phyloP scores from a whole-genome alignment of 202 grass and related monocot species.

The Digitaria exilis region DNA sequence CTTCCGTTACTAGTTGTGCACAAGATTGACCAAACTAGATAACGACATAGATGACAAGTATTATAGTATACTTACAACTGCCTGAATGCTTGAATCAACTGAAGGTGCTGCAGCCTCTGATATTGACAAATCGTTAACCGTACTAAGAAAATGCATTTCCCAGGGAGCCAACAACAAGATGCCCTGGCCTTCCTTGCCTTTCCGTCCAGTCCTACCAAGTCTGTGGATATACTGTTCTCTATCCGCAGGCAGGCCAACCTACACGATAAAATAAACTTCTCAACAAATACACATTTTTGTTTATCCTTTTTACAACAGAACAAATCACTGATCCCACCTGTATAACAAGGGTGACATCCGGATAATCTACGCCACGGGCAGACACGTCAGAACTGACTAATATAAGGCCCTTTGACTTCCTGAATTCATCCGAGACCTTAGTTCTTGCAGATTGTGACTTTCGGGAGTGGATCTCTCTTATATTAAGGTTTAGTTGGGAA shows the following conservation, averaged over 20 bases:
- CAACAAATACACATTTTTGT: not conserved
- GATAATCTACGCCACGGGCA: constrained; percentile 96
- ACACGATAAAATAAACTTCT: constrained; percentile 36
- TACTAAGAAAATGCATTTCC: constrained; percentile 73
- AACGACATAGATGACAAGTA: not conserved
- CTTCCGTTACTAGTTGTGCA: not conserved
- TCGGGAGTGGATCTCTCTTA: constrained; percentile 95
- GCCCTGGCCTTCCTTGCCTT: constrained; percentile 91
- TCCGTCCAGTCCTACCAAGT: constrained; percentile 90
- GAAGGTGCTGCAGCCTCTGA: constrained; percentile 51
- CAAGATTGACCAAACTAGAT: constrained; percentile 6
- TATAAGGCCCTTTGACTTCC: constrained; percentile 84
- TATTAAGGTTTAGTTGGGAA: constrained; percentile 68
- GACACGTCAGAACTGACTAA: constrained; percentile 98
- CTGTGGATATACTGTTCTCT: constrained; percentile 98
- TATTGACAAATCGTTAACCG: constrained; percentile 81
- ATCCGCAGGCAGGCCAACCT: constrained; percentile 85
- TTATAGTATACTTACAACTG: constrained; percentile 53
- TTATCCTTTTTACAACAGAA: not conserved
- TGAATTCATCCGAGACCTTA: constrained; percentile 94
- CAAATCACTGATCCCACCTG: constrained; percentile 51
- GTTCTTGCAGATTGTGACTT: constrained; percentile 78
- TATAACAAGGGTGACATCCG: constrained; percentile 89
- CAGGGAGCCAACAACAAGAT: constrained; percentile 86
- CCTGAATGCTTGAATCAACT: constrained; percentile 49